Percentiles rank a stretch among this genome's conserved stretches.
Conservation (phyloP, 805 yeast genomes). For the Saccharomycopsis babjevae region DNA sequence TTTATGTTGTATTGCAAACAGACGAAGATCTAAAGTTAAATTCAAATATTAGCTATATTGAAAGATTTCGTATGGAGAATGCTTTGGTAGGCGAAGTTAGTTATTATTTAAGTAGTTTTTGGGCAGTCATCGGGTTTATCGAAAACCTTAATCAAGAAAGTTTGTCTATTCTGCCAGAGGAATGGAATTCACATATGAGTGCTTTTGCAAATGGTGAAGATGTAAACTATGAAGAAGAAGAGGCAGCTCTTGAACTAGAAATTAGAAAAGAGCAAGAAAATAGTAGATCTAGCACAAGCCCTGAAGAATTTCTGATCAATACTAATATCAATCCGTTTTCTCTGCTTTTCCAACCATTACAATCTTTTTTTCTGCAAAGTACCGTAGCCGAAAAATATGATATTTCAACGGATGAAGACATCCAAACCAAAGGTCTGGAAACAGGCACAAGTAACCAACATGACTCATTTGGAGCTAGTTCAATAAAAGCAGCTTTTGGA, state of each 20-base stretch:
- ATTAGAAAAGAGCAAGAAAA: constrained; percentile 2
- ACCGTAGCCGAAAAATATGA: background rate
- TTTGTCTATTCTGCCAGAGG: constrained; percentile 52
- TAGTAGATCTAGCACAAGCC: background rate
- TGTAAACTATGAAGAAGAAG: constrained; percentile 26
- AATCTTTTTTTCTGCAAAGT: constrained; percentile 13
- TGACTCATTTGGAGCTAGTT: background rate
- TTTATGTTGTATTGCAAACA: constrained; percentile 57
- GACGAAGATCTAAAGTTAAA: constrained; percentile 30
- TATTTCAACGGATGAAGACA: background rate
- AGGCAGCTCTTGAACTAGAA: constrained; percentile 18
- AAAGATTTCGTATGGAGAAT: constrained; percentile 66
- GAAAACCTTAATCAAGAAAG: constrained; percentile 46
- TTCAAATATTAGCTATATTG: constrained; percentile 77
- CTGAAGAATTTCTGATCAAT: background rate
- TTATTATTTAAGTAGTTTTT: constrained; percentile 82
- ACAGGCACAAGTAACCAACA: background rate
- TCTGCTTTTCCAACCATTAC: constrained; percentile 15
- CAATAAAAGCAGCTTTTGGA: constrained; percentile 17
- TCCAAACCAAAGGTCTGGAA: background rate
- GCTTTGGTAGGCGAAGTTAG: constrained; percentile 82
- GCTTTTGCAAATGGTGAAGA: constrained; percentile 25
- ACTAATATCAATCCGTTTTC: background rate
- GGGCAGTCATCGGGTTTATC: constrained; percentile 79
- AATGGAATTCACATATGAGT: constrained; percentile 42